Evolutionary conservation across 2,329 filamentous ascomycete species (phyloP), one percentile per base, ranked within the genome.

Genomic region (Xylariales sp.): DNA sequence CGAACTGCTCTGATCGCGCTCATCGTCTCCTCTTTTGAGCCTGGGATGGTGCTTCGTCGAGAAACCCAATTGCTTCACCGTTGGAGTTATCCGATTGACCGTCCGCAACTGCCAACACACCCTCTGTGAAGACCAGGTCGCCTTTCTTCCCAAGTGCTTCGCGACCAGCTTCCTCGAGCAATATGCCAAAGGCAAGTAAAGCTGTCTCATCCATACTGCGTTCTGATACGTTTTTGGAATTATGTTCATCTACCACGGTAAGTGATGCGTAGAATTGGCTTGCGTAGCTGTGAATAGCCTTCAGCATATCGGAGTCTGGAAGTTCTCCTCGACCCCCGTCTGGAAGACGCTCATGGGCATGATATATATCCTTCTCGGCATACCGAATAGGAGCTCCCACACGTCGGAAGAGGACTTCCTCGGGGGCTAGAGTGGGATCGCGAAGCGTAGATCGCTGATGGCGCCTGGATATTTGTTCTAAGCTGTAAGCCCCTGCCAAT

Each of bases 171-270:
- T 91, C 86, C 60, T 91, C 85, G 29, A 90, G 63, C 40, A 91
- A 59, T 33, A 91, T 78, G 2, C 85, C 85, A 51, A 91, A 69
- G 1, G 85, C 84, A 38, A 91, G 63, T 41, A 91, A 67, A 4
- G 85, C 85, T 12, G 84, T 88, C 63, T 88, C 86, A 53, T 91
- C 84, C 75, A 91, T 78, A 57, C 78, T 85, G 46, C 71, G 58
- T 54, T 76, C 70, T 42, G 76, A 69, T 25, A 72, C 50, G 37
- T 56, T 57, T 20, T 18, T 35, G 29, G 17, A 40, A 44, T 24
- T 38, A 17, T 19, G 23, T 28, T 33, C 27, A 27, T 33, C 31
- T 37, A 42, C 37, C 36, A 46, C 42, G 42, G 56, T 52, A 38
- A 66, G 56, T 7, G 61, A 62, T 27, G 67, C 66, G 60, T 88